Conservation (phyloP, 768 basidiomycete genomes). For the Hydnum rufescens region DNA sequence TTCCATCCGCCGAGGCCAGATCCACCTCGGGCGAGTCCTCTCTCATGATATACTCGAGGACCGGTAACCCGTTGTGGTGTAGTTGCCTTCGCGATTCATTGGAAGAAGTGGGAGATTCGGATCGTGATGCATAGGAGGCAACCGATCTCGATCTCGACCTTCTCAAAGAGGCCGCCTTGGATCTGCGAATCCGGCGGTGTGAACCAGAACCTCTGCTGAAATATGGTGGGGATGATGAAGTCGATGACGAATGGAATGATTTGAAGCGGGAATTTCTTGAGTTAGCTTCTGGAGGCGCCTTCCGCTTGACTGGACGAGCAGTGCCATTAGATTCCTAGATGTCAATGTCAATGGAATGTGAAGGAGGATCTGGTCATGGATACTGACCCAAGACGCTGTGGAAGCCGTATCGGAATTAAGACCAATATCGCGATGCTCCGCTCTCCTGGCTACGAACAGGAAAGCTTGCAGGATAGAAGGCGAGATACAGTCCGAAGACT, state of each 20-base stretch:
- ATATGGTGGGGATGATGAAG: too few species aligned
- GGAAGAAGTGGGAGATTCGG: too few species aligned
- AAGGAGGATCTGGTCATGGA: not conserved
- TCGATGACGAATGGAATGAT: not conserved
- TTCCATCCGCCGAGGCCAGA: too few species aligned
- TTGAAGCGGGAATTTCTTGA: slow-evolving; percentile 7
- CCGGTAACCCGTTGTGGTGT: too few species aligned
- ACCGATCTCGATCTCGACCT: too few species aligned
- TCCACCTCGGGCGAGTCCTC: too few species aligned
- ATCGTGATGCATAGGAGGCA: too few species aligned
- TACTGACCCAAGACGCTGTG: not conserved
- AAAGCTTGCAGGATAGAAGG: not conserved
- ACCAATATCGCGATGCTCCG: not conserved
- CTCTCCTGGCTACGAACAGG: not conserved
- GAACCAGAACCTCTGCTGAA: too few species aligned
- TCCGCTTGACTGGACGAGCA: not conserved
- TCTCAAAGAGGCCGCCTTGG: too few species aligned
- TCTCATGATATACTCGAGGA: too few species aligned
- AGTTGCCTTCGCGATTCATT: too few species aligned
- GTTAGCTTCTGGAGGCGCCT: not conserved
- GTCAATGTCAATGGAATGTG: not conserved
- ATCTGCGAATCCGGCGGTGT: too few species aligned
- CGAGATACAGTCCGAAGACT: not conserved
- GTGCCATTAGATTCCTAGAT: not conserved
- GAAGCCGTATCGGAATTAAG: not conserved